Evolutionary conservation across 768 basidiomycete genomes (phyloP), one percentile per base, ranked within the genome.

Genomic region (Suillus hirtellus): DNA sequence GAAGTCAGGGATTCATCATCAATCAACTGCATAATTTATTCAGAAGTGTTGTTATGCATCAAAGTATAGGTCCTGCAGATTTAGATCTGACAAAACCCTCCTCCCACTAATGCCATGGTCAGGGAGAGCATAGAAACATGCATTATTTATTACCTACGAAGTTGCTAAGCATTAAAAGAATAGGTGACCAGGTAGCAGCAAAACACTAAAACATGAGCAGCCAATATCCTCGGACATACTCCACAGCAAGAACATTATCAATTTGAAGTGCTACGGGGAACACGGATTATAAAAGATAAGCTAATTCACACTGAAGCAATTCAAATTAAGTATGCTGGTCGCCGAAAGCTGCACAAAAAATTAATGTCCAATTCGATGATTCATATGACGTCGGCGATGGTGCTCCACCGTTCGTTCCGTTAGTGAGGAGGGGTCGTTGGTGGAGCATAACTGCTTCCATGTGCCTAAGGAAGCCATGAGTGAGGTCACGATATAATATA

Each of bases 361-460:
- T 53, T 11, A 56, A 24, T 40, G 38, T 17, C 38, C 24, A 11
- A 53, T 38, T 9, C 40, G 37, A 4, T 56, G 55, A 14, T 40
- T 56, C 35, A 0, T 24, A 40, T 15, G 37, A 17, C 21, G n/a
- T 38, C 21, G 35, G 37, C 1, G 37, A 24, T 56, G 55, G 15
- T 24, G 55, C 14, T 24, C 14, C 54, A 38, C 21, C 4, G 4
- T 19, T 53, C n/a, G 59, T 49, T 60, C 59, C 8, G 62, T 49
- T 11, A 60, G 15, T 3, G 63, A 35, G 14, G 52, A 24, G n/a
- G 42, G 53, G 9, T 64, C 44, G 34, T 64, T 60, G 4, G 43
- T 61, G 4, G 53, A 19, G 43, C 65, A 61, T 8, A 64, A 56
- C 17, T 50, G 24, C n/a, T 55, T 47, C 59, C 62, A 65, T 43